Conservation (phyloP, 345 rosid genomes). For the Eucalyptus melliodora region DNA sequence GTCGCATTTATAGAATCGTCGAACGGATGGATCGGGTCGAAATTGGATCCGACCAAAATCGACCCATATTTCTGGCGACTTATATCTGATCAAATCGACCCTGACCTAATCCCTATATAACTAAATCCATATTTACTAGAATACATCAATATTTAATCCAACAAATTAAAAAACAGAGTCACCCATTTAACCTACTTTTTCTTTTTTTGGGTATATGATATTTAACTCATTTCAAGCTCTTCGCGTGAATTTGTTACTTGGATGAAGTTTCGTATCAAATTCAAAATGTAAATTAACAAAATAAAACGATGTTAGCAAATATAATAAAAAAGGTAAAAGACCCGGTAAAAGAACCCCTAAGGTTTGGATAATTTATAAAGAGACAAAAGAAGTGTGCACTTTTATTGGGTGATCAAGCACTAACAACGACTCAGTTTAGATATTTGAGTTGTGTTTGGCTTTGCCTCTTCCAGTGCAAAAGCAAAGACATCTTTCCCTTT, state of each 20-base stretch:
- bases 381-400: not conserved
- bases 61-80: not conserved
- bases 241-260: not conserved
- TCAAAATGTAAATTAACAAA: not conserved
- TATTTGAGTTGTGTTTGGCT: not conserved
- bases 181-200: not conserved
- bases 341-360: not conserved
- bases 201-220: not conserved
- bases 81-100: not conserved
- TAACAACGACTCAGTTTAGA: fast-evolving
- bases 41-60: not conserved
- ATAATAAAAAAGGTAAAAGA: not conserved
- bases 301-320: not conserved
- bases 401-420: not conserved
- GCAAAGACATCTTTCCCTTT: not conserved
- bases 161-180: not conserved
- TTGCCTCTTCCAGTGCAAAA: not conserved
- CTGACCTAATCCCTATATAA: not conserved
- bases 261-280: not conserved
- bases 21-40: fast-evolving
- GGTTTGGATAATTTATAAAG: not conserved
- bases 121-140: not conserved
- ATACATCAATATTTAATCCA: not conserved
- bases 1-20: not conserved
- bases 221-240: not conserved